Evolutionary conservation across 2,329 filamentous ascomycete genomes (phyloP).

Genomic region (Diplodia mutila): DNA sequence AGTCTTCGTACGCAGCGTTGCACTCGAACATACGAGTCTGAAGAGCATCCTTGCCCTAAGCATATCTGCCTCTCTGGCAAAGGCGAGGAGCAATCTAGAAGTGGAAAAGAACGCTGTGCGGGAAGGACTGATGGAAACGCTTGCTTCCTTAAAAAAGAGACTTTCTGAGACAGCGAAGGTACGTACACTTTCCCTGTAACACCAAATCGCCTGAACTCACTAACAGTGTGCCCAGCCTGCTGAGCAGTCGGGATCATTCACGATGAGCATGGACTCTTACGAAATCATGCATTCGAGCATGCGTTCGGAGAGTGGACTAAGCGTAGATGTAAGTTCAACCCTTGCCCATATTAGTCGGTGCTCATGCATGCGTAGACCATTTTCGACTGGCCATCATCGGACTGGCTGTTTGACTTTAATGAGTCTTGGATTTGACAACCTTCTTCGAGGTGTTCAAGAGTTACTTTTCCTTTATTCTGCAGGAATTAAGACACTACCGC

Average conservation of each 20-base stretch:
- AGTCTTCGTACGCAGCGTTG: not conserved
- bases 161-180: not conserved
- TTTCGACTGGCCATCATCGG: not conserved
- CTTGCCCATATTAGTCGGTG: not conserved
- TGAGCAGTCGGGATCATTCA: too few relatives aligned
- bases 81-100: not conserved
- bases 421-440: not conserved
- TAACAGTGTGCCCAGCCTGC: too few relatives aligned
- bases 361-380: not conserved
- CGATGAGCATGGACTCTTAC: too few relatives aligned
- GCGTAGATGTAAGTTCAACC: not conserved
- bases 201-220: not conserved
- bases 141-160: not conserved
- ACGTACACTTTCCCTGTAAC: too few relatives aligned
- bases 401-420: not conserved
- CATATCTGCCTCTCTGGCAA: not conserved
- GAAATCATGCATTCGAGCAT: too few relatives aligned
- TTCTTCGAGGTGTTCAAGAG: too few relatives aligned
- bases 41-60: conserved; percentile 2
- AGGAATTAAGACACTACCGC: too few relatives aligned
- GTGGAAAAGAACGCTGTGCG: not conserved
- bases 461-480: too few relatives aligned
- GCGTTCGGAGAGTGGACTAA: not conserved
- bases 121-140: not conserved
- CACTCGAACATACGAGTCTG: not conserved